A percentile compares a stretch with the other conserved stretches of the same genome.
These are phyloP conservation scores for Trametes cingulata DNA, from an alignment of 768 basidiomycete genomes.

Conservation along the genomic window DNA sequence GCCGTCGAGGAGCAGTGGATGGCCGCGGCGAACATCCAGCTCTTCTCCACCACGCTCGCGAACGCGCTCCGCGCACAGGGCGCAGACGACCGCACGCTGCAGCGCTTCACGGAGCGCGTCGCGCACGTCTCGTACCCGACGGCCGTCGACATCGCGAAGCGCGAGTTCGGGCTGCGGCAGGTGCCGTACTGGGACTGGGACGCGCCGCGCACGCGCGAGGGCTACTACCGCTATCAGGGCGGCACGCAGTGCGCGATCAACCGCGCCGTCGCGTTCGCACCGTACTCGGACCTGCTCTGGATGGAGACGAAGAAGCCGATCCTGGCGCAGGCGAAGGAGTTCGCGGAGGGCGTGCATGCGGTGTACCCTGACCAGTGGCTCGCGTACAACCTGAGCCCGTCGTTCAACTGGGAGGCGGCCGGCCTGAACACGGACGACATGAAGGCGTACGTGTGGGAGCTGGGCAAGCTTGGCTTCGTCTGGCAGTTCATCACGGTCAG, in stretches of 20 bases:
- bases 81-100: slow-evolving; percentile 49
- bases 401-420: slow-evolving; percentile 94
- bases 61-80: slow-evolving; percentile 61
- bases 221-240: slow-evolving; percentile 96
- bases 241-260: slow-evolving; percentile 94
- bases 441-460: slow-evolving; percentile 87
- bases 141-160: slow-evolving; percentile 75
- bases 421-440: slow-evolving; percentile 85
- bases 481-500: slow-evolving; percentile 99
- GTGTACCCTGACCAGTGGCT: slow-evolving; percentile 91
- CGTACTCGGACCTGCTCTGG: slow-evolving; percentile 90
- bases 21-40: slow-evolving; percentile 69
- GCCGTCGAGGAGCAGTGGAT: slow-evolving; percentile 89
- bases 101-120: slow-evolving; percentile 64
- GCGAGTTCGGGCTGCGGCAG: slow-evolving; percentile 69
- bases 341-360: slow-evolving; percentile 83
- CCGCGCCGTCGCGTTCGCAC: slow-evolving; percentile 90
- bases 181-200: slow-evolving; percentile 96
- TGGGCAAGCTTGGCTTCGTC: slow-evolving; percentile 94
- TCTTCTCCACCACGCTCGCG: slow-evolving; percentile 75
- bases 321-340: slow-evolving; percentile 87
- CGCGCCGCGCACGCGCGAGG: slow-evolving; percentile 89
- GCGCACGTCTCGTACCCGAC: slow-evolving; percentile 67
- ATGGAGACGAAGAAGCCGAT: slow-evolving; percentile 98
- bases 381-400: slow-evolving; percentile 93